phyloP scores from a whole-genome alignment of 78 protist genomes.

The Dictyostelium brefeldianum region DNA sequence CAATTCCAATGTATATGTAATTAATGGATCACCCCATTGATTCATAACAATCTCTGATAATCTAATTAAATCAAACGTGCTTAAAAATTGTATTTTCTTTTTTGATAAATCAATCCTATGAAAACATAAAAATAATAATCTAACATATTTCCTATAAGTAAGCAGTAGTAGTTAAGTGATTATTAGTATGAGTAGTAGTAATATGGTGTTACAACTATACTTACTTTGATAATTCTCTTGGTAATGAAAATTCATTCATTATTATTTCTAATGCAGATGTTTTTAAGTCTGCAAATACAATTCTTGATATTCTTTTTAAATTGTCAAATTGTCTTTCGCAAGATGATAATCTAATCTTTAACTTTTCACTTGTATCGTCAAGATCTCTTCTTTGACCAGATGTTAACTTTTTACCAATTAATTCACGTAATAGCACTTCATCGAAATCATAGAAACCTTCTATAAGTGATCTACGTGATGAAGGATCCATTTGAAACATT shows the following conservation, averaged over 20 bases:
- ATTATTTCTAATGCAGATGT: constrained; percentile 52
- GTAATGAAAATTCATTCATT: constrained; percentile 69
- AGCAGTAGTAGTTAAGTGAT: background rate
- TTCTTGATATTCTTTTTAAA: constrained; percentile 65
- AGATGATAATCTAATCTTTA: constrained; percentile 36
- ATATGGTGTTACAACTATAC: background rate
- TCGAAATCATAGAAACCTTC: constrained; percentile 76
- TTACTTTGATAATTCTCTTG: constrained; percentile 57
- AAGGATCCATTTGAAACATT: constrained; percentile 68
- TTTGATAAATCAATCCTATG: constrained; percentile 70
- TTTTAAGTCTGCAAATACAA: constrained; percentile 49
- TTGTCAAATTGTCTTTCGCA: constrained; percentile 82
- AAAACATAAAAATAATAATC: constrained; percentile 66
- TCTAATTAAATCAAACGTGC: constrained; percentile 38
- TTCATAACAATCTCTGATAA: constrained; percentile 57
- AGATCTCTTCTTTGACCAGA: constrained; percentile 75
- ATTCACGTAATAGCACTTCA: constrained; percentile 37
- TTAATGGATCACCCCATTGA: constrained; percentile 73
- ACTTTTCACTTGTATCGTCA: constrained; percentile 53
- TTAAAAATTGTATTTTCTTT: constrained; percentile 26
- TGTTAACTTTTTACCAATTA: constrained; percentile 71
- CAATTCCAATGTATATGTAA: constrained; percentile 34
- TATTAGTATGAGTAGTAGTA: background rate
- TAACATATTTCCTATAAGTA: constrained; percentile 41
- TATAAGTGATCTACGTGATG: constrained; percentile 13